Evolutionary conservation across 306 rosid genomes (phyloP), one percentile per base, ranked within the genome.

Genomic region (Medicago truncatula): DNA sequence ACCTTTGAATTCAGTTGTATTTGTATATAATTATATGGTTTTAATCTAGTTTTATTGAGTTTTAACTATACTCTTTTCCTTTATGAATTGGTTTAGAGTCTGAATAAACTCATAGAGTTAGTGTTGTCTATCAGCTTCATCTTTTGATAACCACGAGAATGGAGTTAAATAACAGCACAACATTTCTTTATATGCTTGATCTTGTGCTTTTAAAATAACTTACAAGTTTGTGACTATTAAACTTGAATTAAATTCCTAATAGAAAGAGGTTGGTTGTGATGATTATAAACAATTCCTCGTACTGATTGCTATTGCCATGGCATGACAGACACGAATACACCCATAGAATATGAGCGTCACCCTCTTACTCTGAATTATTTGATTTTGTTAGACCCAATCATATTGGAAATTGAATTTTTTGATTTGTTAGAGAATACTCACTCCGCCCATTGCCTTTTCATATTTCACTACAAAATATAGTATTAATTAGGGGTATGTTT

Each of bases 101-200:
- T 91, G 93, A 87, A 64, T 0, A 56, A 87, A 85, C 93, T 88
- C 91, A 1, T 67, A 73, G 2, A 84, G n/a, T 62, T 0, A 9
- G 93, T 88, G 93, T 81, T 84, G 93, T 85, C 90, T 67, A 88
- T 87, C 96, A 88, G 85, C 96, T 87, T 88, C 85, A 5, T 87
- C 91, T 87, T 80, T 61, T 69, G 76, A 1, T 60, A 2, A 3
- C 57, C 53, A 75, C 84, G 87, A 65, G 93, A 82, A 5, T 71
- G 87, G 87, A 85, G 93, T 78, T 79, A 91, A 91, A 91, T 88
- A 84, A 57, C 90, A 83, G 86, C 93, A 88, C 91, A 2, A 90
- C 20, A 85, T 88, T 36, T 1, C 8, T n/a, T 46, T 3, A 46
- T 46, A 12, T 1, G 0, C 14, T 44, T 44, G 47, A 41, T 23